Evolutionary conservation across 2,329 filamentous ascomycete species (phyloP), one percentile per base, ranked within the genome.

Genomic region (Nothophaeocryptopus gaeumannii): DNA sequence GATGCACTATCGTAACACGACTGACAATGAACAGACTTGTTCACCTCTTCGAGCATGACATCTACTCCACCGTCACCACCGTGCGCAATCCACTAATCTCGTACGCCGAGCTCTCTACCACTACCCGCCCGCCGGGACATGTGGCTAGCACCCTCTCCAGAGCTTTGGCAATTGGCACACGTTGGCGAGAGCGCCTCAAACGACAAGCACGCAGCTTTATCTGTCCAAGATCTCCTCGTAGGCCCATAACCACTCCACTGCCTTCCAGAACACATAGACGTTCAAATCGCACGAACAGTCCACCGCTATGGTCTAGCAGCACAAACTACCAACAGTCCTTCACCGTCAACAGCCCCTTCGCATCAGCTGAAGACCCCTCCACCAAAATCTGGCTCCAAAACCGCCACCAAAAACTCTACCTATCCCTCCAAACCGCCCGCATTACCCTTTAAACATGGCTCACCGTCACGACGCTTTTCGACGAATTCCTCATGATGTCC

Each of bases 31-130:
- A 16, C 15, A 45, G 58, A 31, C 45, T 58, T 9, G 56, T 55
- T 8, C 49, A 58, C 47, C 44, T 58, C 9, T 57, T 58, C 29
- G 58, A 58, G 12, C 54, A 60, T 29, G 56, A 60, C 41, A 53
- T 53, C 29, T 35, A 55, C n/a, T 57, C 57, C 12, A 49, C 58
- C 5, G 47, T 53, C 20, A 47, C 58, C n/a, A 58, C 57, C 43
- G 39, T 51, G n/a, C 48, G 55, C 9, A 53, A 58, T 29, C 53
- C 55, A 5, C 16, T 60, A 13, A 54, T 55, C 5, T 58, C 58
- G 10, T 56, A 58, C 42, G 53, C 53, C 10, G 58, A 60, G 16
- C 41, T 58, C 30, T 47, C 36, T 60, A 7, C 51, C 58, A 7
- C 34, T 58, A 20, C 58, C 58, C 8, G 53, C 55, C 2, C 50